phyloP scores from a whole-genome alignment of 345 rosid species.

The Salix udensis region DNA sequence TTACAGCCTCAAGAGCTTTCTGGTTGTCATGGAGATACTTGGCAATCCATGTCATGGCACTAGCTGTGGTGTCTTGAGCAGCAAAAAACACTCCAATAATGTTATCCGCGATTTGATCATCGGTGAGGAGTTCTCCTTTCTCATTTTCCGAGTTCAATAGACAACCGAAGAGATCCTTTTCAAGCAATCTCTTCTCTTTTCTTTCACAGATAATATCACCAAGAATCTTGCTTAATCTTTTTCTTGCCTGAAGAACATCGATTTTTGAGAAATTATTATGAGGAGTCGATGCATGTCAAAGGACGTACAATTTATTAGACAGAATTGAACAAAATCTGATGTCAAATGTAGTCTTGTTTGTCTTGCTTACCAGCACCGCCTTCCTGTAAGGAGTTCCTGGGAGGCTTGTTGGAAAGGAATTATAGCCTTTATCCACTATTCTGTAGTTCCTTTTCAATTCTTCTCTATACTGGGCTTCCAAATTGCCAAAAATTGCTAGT shows the following conservation, averaged over 20 bases:
- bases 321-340: background rate
- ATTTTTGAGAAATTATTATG: background rate
- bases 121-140: slow-evolving; percentile 29
- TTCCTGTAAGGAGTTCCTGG: slow-evolving; percentile 72
- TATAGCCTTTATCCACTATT: slow-evolving; percentile 75
- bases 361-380: slow-evolving; percentile 47
- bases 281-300: background rate
- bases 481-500: slow-evolving; percentile 60
- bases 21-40: slow-evolving; percentile 71
- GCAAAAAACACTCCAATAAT: slow-evolving; percentile 68
- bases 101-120: slow-evolving; percentile 61
- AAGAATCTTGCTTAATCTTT: slow-evolving; percentile 46
- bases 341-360: background rate
- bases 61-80: slow-evolving; percentile 75
- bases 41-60: slow-evolving; percentile 74
- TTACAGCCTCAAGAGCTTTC: slow-evolving; percentile 62
- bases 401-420: slow-evolving; percentile 68
- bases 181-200: slow-evolving; percentile 42
- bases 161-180: slow-evolving; percentile 46
- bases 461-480: slow-evolving; percentile 53
- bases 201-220: slow-evolving; percentile 46
- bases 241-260: slow-evolving; percentile 44
- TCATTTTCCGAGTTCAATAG: slow-evolving; percentile 49
- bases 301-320: background rate
- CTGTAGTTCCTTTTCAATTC: slow-evolving; percentile 68